Percentiles rank a stretch among this genome's conserved stretches.
Conservation (phyloP, 2,329 filamentous ascomycete species). For the Alternaria sp. region DNA sequence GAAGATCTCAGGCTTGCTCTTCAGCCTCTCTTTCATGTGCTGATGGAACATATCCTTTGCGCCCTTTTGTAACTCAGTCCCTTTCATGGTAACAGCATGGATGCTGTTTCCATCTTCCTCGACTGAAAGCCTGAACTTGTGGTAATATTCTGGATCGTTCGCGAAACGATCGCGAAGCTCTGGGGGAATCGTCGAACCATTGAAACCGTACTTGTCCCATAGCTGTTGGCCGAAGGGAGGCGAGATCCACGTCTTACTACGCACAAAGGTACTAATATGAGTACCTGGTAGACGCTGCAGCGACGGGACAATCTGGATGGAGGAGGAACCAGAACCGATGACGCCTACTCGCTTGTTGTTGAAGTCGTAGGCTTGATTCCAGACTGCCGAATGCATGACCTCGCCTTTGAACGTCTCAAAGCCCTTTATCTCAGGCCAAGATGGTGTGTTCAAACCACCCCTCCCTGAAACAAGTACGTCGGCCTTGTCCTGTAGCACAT, state of each 20-base stretch:
- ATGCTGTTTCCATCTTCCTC: slow-evolving; percentile 44
- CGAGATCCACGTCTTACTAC: slow-evolving; percentile 47
- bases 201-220: slow-evolving; percentile 44
- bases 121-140: slow-evolving; percentile 38
- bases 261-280: slow-evolving; percentile 39
- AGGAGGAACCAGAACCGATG: slow-evolving; percentile 45
- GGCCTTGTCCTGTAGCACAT: slow-evolving; percentile 29
- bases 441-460: slow-evolving; percentile 39
- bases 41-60: slow-evolving; percentile 48
- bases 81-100: slow-evolving; percentile 43
- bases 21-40: slow-evolving; percentile 50
- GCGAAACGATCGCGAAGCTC: slow-evolving; percentile 34
- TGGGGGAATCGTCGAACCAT: slow-evolving; percentile 35
- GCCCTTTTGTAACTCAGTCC: slow-evolving; percentile 46
- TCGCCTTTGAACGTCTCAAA: slow-evolving; percentile 41
- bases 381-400: slow-evolving; percentile 45
- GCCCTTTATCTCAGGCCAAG: slow-evolving; percentile 45
- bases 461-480: slow-evolving; percentile 44
- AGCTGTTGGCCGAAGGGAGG: slow-evolving; percentile 39
- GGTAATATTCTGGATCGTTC: slow-evolving; percentile 38
- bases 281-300: slow-evolving; percentile 46
- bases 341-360: slow-evolving; percentile 43
- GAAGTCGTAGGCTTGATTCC: slow-evolving; percentile 45
- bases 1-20: slow-evolving; percentile 49
- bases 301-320: slow-evolving; percentile 51